Evolutionary conservation across 257 asterid species (phyloP), one percentile per base, ranked within the genome.

Genomic region (Capsicum rhomboideum): DNA sequence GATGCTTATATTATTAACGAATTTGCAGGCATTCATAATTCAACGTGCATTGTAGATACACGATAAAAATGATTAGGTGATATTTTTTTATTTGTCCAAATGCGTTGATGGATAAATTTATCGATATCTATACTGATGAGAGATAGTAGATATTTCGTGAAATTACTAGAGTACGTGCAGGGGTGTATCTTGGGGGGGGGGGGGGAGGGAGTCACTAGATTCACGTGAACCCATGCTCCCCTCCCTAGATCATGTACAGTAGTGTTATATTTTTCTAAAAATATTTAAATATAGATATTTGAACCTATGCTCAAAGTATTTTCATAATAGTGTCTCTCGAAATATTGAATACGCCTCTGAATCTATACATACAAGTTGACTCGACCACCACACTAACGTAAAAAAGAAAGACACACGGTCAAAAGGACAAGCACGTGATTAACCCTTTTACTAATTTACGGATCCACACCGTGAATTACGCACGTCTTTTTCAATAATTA

Each of bases 381-480:
- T 0, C 0, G 31, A 2, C 8, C 44, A 34, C 37, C 37, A 31
- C 37, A 4, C 37, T 31, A 4, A 31, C 37, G 4, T 0, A 1
- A 31, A 14, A 6, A 18, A 16, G 1, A 31, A 29, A 64, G 37
- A 67, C 21, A 28, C 56, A 40, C 1, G 82, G 89, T 88, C 88
- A 72, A 84, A 79, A 79, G 37, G 37, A 34, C 37, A 44, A 28
- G 56, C 72, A 83, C 87, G 83, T 80, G 82, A n/a, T n/a, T 29
- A 85, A 72, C 56, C 21, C 72, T 80, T 26, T 63, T 58, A 49
- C 12, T 34, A 82, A 80, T 67, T 86, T 85, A 58, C 52, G 86
- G 87, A 80, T 85, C 79, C 89, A 88, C 86, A 83, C 94, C 94
- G 96, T 88, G 91, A 94, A 91, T 91, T 83, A 86, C 93, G 95